Base-by-base conservation (phyloP, 2,329 filamentous ascomycete species). In the Calonectria fujianensis region DNA sequence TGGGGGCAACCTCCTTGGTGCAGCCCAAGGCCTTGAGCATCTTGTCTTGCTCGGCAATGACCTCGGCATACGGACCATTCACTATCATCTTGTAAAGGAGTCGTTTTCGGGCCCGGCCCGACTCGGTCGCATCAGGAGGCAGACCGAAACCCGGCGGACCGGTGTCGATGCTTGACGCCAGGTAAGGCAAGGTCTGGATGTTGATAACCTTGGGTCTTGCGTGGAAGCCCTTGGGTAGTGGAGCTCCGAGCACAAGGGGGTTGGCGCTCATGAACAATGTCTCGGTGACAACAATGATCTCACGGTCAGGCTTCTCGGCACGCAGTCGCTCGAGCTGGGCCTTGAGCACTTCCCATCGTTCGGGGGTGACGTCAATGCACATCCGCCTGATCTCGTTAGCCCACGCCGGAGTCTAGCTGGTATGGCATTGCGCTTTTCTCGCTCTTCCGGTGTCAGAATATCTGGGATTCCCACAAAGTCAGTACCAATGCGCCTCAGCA, bases 61-160 rank as follows among this genome's bases (percentile, higher is more conserved):
- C 54, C 37, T 73, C 71, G 64, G 74, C 74, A 51, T 80, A 82
- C 1, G 80, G 82, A 0, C 79, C 79, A 31, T 57, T 57, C 7
- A 77, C 74, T 65, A 79, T 74, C 76, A 82, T 73, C 65, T 80
- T 73, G 64, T 79, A 69, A 14, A 85, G 75, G 3, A 80, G 61
- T 35, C 76, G 77, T 74, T 88, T 86, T 10, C 82, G 74, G 31
- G 78, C 80, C 3, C 83, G 81, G 1, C 85, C 85, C 24, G 85
- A 84, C 14, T 82, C 79, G 1, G 82, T 83, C 3, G 77, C 80
- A 74, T 86, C 85, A 1, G 85, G 86, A 6, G 83, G 85, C 0
- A 89, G 72, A 7, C 84, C 85, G 2, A 82, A 78, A 1, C 85
- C 84, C 39, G 86, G 84, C 1, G 86, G 86, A 0, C 83, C 85